These are phyloP conservation scores for Aspergillus puulaauensis DNA, from an alignment of 2,329 filamentous ascomycete species.

Conservation along the genomic window DNA sequence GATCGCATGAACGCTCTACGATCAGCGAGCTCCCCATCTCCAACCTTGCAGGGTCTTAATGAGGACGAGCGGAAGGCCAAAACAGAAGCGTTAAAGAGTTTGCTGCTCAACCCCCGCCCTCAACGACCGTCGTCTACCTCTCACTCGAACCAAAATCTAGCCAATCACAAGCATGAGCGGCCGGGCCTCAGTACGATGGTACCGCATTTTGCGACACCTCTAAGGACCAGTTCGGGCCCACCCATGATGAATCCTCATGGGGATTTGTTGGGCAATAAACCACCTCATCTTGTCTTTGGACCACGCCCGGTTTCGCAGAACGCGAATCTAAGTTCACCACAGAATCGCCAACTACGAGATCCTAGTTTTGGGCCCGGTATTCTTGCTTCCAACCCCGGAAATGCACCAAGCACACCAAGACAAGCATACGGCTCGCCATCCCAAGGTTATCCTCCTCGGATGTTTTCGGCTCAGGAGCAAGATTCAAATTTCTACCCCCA, in stretches of 20 bases:
- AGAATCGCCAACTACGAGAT: conserved; percentile 26
- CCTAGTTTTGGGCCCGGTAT: conserved; percentile 35
- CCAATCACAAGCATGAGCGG: conserved; percentile 19
- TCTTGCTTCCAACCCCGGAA: conserved; percentile 22
- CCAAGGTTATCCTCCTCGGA: conserved; percentile 22
- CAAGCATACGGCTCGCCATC: conserved; percentile 23
- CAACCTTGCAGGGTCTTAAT: conserved; percentile 26
- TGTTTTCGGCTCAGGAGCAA: conserved; percentile 15
- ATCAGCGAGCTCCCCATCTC: conserved; percentile 35
- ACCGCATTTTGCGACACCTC: conserved; percentile 31
- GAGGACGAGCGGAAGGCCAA: conserved; percentile 45
- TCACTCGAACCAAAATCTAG: conserved; percentile 22
- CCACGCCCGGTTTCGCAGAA: conserved; percentile 24
- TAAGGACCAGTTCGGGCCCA: conserved; percentile 37
- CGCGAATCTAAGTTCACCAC: conserved; percentile 21
- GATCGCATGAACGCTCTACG: conserved; percentile 47
- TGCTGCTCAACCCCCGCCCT: conserved; percentile 44
- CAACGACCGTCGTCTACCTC: conserved; percentile 36
- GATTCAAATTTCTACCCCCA: conserved; percentile 24
- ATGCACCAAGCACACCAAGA: conserved; percentile 8
- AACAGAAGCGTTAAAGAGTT: conserved; percentile 45
- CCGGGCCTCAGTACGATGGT: conserved; percentile 20
- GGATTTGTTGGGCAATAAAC: conserved; percentile 17
- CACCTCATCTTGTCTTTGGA: conserved; percentile 16
- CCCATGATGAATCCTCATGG: conserved; percentile 24